Percentiles rank a stretch among this genome's conserved stretches.
Conservation (phyloP, 2,329 filamentous ascomycete species). For the Bipolaris victoriae region DNA sequence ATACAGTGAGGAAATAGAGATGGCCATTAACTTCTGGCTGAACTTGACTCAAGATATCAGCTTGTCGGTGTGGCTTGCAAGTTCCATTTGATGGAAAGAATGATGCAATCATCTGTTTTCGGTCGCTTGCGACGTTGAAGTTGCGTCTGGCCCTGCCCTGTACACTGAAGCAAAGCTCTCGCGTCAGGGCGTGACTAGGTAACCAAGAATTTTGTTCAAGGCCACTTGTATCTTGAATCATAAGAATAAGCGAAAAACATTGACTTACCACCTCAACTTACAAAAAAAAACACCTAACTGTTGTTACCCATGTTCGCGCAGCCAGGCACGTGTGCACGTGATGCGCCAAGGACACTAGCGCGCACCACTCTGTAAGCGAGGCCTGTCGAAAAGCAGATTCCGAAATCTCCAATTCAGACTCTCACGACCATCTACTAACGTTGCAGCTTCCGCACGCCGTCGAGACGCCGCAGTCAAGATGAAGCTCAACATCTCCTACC, state of each 20-base stretch:
- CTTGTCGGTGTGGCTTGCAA: not conserved
- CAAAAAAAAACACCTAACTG: no score
- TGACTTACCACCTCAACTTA: not conserved
- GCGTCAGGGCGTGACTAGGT: no score
- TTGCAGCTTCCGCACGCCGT: constrained; percentile 44
- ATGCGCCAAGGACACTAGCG: constrained; percentile 12
- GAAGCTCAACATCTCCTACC: constrained; percentile 85
- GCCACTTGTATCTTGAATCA: not conserved
- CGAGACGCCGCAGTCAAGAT: constrained; percentile 59
- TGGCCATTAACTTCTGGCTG: not conserved
- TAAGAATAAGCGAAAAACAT: no score
- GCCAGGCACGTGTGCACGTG: constrained; percentile 13
- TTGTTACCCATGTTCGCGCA: not conserved
- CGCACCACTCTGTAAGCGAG: constrained; percentile 16
- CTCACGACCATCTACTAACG: constrained; percentile 44
- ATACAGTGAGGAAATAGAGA: not conserved
- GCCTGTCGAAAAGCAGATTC: constrained; percentile 16
- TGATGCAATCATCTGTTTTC: not conserved
- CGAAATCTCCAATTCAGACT: constrained; percentile 23
- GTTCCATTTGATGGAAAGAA: not conserved
- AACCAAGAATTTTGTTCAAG: not conserved
- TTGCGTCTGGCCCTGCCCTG: not conserved
- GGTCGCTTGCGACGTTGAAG: not conserved
- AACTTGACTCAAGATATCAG: not conserved
- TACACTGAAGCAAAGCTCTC: not conserved